Evolutionary conservation across 1,284 basidiomycete species (phyloP).

Genomic region (Cryptococcus depauperatus): DNA sequence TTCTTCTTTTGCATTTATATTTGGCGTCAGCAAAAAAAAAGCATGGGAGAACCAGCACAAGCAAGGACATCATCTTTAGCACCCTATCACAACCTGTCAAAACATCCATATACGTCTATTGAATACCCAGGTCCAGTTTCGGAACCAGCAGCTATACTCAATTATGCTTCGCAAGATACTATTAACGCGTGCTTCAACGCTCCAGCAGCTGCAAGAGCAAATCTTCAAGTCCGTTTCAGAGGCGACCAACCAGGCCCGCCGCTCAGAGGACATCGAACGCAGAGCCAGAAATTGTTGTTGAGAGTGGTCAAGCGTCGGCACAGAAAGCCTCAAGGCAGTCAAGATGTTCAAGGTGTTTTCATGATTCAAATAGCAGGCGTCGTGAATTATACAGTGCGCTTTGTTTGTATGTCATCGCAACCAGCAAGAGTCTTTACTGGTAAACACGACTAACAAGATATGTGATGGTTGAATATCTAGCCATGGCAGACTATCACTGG

Average conservation of each 20-base stretch:
- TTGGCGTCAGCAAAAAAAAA: too few species aligned
- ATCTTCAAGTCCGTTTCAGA: constrained; percentile 66
- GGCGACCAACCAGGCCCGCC: constrained; percentile 68
- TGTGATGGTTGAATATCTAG: too few species aligned
- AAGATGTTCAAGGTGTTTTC: constrained; percentile 67
- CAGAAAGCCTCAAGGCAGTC: too few species aligned
- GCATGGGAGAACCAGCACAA: too few species aligned
- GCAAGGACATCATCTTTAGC: too few species aligned
- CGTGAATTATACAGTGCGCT: constrained; percentile 72
- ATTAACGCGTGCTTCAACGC: constrained; percentile 63
- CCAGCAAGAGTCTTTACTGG: not conserved
- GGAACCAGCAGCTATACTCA: constrained; percentile 52
- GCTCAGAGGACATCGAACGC: constrained; percentile 65
- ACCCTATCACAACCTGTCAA: constrained; percentile 51
- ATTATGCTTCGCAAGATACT: constrained; percentile 58
- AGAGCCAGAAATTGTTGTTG: constrained; percentile 68
- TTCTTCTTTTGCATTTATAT: too few species aligned
- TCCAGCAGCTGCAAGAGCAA: constrained; percentile 45
- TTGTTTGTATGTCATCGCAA: constrained; percentile 60
- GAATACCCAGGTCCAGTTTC: constrained; percentile 84
- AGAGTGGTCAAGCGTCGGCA: constrained; percentile 60
- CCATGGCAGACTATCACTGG: constrained; percentile 87
- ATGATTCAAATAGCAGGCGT: constrained; percentile 67
- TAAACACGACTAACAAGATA: not conserved
- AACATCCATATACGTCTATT: constrained; percentile 62